phyloP scores from a whole-genome alignment of 441 rosid species.

The Adansonia gregorii region DNA sequence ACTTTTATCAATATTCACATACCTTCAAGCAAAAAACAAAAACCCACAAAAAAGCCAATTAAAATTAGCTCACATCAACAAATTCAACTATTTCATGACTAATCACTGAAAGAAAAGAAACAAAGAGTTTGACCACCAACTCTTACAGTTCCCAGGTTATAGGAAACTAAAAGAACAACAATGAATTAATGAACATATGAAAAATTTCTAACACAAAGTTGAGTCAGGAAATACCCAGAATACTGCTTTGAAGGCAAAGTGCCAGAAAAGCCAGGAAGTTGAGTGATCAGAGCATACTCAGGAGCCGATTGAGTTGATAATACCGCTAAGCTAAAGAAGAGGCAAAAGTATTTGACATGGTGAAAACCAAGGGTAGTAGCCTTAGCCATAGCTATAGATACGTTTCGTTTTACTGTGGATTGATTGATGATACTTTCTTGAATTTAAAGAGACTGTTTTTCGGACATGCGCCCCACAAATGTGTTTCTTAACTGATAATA shows the following conservation, averaged over 20 bases:
- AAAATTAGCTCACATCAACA: neutral
- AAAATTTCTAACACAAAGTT: neutral
- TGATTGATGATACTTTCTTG: neutral
- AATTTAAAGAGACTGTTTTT: neutral
- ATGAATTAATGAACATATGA: neutral
- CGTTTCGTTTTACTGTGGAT: neutral
- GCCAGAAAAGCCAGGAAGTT: slow-evolving; percentile 67
- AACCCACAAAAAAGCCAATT: neutral
- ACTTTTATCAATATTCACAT: slow-evolving; percentile 59
- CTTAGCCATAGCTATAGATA: slow-evolving; percentile 22
- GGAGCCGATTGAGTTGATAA: slow-evolving; percentile 51
- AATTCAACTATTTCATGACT: neutral
- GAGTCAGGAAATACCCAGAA: slow-evolving; percentile 56
- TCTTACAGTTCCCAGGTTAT: neutral
- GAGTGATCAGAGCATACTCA: slow-evolving; percentile 52
- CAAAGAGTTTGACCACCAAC: neutral
- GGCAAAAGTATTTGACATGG: slow-evolving; percentile 22
- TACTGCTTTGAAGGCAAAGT: slow-evolving; percentile 76
- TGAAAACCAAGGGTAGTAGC: slow-evolving; percentile 25
- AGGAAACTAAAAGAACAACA: neutral
- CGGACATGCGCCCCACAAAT: neutral
- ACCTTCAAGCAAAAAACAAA: slow-evolving; percentile 35
- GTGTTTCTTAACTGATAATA: too few species aligned
- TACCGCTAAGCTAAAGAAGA: slow-evolving; percentile 29
- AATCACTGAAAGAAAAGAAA: neutral